Evolutionary conservation across 2,329 filamentous ascomycete species (phyloP), one percentile per base, ranked within the genome.

Genomic region (Calonectria montana): DNA sequence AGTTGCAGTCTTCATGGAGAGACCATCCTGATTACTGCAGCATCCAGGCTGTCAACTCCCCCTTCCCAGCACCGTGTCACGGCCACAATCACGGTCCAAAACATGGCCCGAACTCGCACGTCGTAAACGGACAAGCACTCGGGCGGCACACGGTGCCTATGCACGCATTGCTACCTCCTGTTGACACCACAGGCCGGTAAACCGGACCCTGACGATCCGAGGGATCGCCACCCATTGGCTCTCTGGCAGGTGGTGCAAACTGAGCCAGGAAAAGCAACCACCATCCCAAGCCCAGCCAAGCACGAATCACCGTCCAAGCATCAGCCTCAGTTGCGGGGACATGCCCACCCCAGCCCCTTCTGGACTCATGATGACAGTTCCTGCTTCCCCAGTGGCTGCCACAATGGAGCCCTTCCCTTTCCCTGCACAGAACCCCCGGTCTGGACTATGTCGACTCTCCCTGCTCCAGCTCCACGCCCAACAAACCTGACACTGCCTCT

Each of bases 141-240:
- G 53, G 13, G 39, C n/a, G 4, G 43, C 13, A 16, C 35, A 39
- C 31, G 7, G 53, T 21, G 35, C 53, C 53, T 35, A 59, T 59
- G 53, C 35, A 59, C 31, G 12, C 35, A 31, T 15, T 23, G 25
- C 53, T 21, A 37, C 31, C n/a, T 23, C 25, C 53, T 39, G 53
- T 59, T n/a, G 21, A 59, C 41, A 64, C 21, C 61, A 50, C 62
- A 8, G 48, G 25, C 62, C 16, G 48, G 25, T 41, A 65, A 18
- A 25, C 37, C 47, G 57, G 74, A 78, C 76, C 76, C 76, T 77
- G 73, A 76, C 77, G 76, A 77, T 77, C 75, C 69, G 75, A 77
- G 72, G 39, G 69, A 72, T 74, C 75, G 53, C 43, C 59, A 16
- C 59, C 35, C 31, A 48, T 43, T 27, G 6, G 57, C 57, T 62